Base-by-base conservation (phyloP, 2,329 filamentous ascomycete genomes). In the Geosmithia putterillii region DNA sequence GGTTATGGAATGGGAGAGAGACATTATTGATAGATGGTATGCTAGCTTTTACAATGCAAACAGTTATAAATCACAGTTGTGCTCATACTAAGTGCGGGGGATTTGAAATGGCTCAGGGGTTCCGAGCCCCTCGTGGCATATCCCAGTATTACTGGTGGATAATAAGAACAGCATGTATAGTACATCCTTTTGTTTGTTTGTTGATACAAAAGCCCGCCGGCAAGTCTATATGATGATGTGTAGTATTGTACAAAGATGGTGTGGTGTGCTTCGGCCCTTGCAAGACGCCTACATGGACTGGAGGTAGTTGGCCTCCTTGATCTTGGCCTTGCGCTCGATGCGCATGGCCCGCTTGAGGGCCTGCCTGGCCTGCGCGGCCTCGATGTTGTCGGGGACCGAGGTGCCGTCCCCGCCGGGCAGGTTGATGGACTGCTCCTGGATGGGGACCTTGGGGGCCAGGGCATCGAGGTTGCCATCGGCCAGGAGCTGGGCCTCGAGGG, bases 241-340 rank as follows among this genome's bases (percentile, higher is more conserved):
- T 9, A 25, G 39, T 58, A 51, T 51, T 54, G 48, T 57, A 55
- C 56, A 58, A 42, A 42, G 41, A 21, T 15, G 38, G 20, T 17
- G 20, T 2, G 15, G 20, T 40, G 20, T 21, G 14, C 22, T 28
- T 23, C 38, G 15, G n/a, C n/a, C n/a, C n/a, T n/a, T n/a, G n/a
- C n/a, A n/a, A n/a, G n/a, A n/a, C 15, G 22, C 51, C 66, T 70
- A 79, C 83, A 89, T 86, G 38, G 79, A 76, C 74, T 83, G 85
- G 64, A 92, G 74, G 73, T 88, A 92, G 66, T 92, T 92, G 58
- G 64, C 66, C 70, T 92, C 86, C 76, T 89, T 90, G 57, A 92
- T 92, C 63, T 73, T 76, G 46, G 74, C 76, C 64, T 81, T 77
- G 58, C 85, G 71, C 67, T 87, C 83, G 59, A 74, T 74, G 56